phyloP scores from a whole-genome alignment of 2,329 filamentous ascomycete genomes.

The Fusarium veterinarium region DNA sequence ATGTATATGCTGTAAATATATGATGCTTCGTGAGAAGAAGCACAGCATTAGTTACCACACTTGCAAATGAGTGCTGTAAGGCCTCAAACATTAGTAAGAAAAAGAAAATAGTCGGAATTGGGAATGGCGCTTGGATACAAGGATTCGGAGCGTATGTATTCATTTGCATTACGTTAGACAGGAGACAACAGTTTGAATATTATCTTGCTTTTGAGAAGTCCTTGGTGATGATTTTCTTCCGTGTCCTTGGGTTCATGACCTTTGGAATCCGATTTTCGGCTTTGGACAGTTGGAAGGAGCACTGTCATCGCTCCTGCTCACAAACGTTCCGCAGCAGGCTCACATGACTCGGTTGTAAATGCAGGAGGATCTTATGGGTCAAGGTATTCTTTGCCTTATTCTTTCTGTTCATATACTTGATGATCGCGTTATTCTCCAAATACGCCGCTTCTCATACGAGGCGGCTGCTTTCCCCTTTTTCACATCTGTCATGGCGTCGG shows the following conservation, averaged over 20 bases:
- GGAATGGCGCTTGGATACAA: conserved; percentile 32
- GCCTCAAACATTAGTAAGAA: conserved; percentile 15
- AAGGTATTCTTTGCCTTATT: neutral
- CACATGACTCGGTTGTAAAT: conserved; percentile 10
- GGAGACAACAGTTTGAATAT: conserved; percentile 21
- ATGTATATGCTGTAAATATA: neutral
- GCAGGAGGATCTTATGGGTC: neutral
- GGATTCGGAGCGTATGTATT: conserved; percentile 34
- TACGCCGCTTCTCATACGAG: neutral
- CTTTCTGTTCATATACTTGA: neutral
- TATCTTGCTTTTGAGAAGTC: neutral
- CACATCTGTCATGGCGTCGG: conserved; percentile 35
- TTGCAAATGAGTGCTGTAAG: neutral
- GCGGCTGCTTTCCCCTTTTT: neutral
- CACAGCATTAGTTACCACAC: conserved; percentile 1
- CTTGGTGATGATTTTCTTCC: neutral
- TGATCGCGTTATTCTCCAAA: neutral
- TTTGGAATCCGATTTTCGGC: neutral
- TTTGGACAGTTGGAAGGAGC: conserved; percentile 9
- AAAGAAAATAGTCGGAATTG: conserved; percentile 17
- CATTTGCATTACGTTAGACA: conserved; percentile 29
- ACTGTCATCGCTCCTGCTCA: conserved; percentile 5
- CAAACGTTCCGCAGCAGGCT: neutral
- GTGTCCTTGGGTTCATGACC: neutral
- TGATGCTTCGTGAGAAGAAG: neutral